phyloP scores from a whole-genome alignment of 2,329 filamentous ascomycete genomes.

The Pochonia chlamydosporia region DNA sequence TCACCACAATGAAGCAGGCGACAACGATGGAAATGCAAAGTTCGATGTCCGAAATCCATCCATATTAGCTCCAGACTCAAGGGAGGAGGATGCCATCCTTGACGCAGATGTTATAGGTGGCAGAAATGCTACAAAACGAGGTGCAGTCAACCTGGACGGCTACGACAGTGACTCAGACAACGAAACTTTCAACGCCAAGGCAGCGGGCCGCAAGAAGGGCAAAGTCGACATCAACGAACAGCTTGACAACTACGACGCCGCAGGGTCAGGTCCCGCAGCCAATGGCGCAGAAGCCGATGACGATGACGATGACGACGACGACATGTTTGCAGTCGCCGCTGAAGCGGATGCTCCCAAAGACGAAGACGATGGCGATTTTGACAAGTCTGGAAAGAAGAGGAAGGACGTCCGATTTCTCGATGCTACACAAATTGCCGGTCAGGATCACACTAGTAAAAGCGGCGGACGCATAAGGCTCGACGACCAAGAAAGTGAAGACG shows the following conservation, averaged over 20 bases:
- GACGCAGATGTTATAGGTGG: slow-evolving; percentile 91
- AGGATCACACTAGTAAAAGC: slow-evolving; percentile 66
- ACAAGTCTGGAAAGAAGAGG: slow-evolving; percentile 48
- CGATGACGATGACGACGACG: slow-evolving; percentile 60
- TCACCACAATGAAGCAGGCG: slow-evolving; percentile 55
- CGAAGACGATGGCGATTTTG: slow-evolving; percentile 30
- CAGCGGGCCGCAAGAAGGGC: slow-evolving; percentile 50
- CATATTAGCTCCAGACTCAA: slow-evolving; percentile 76
- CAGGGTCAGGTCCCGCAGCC: slow-evolving; percentile 32
- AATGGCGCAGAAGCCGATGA: slow-evolving; percentile 23
- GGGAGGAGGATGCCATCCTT: slow-evolving; percentile 65
- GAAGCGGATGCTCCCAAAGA: slow-evolving; percentile 36
- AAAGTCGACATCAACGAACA: slow-evolving; percentile 46
- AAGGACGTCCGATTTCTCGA: slow-evolving; percentile 58
- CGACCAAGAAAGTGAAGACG: slow-evolving; percentile 50
- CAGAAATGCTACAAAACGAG: slow-evolving; percentile 73
- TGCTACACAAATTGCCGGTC: slow-evolving; percentile 66
- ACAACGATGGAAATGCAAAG: slow-evolving; percentile 67
- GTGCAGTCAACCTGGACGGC: slow-evolving; percentile 92
- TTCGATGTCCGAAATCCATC: slow-evolving; percentile 96
- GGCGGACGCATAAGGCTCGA: slow-evolving; percentile 65
- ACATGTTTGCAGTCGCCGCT: slow-evolving; percentile 77
- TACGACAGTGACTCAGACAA: slow-evolving; percentile 94
- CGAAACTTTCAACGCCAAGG: slow-evolving; percentile 77
- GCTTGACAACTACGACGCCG: slow-evolving; percentile 48